Evolutionary conservation across 176 grass and related monocot species (phyloP).

Genomic region (Raddia distichophylla): DNA sequence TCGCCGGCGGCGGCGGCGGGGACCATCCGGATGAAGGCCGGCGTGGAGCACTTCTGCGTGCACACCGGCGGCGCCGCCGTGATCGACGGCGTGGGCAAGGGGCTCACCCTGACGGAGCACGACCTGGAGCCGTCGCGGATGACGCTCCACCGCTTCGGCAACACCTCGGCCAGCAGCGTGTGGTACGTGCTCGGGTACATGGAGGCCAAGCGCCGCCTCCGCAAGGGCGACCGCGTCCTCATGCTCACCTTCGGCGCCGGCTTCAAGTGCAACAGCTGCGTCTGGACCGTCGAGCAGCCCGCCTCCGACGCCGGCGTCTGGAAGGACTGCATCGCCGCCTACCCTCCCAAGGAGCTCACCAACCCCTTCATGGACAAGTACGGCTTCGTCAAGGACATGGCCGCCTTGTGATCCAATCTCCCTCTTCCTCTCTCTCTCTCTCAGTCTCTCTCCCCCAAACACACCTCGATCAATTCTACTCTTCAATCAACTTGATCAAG

Average conservation of each 20-base stretch:
- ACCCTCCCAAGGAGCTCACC: slow-evolving; percentile 65
- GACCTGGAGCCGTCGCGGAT: slow-evolving; percentile 85
- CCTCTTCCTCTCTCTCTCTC: too few relatives aligned
- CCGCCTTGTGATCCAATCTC: slow-evolving; percentile 28
- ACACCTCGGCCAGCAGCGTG: slow-evolving; percentile 95
- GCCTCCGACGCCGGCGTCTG: slow-evolving; percentile 61
- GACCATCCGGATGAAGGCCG: slow-evolving; percentile 62
- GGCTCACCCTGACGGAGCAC: slow-evolving; percentile 56
- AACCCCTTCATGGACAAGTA: slow-evolving; percentile 88
- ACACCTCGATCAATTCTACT: neutral
- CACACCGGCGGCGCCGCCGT: slow-evolving; percentile 83
- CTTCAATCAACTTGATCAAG: neutral
- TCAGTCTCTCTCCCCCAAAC: too few relatives aligned
- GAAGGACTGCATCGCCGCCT: slow-evolving; percentile 64
- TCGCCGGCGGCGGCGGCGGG: too few relatives aligned
- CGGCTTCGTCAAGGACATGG: slow-evolving; percentile 77
- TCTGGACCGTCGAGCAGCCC: slow-evolving; percentile 67
- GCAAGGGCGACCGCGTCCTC: slow-evolving; percentile 63
- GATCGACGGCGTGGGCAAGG: slow-evolving; percentile 79
- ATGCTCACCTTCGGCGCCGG: slow-evolving; percentile 97
- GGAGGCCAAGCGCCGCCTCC: slow-evolving; percentile 74
- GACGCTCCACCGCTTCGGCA: slow-evolving; percentile 91
- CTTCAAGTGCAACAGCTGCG: slow-evolving; percentile 96
- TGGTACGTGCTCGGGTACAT: slow-evolving; percentile 90
- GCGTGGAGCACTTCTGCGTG: slow-evolving; percentile 82